Evolutionary conservation across 139 green algal species (phyloP).

Genomic region (Mychonastes homosphaera): DNA sequence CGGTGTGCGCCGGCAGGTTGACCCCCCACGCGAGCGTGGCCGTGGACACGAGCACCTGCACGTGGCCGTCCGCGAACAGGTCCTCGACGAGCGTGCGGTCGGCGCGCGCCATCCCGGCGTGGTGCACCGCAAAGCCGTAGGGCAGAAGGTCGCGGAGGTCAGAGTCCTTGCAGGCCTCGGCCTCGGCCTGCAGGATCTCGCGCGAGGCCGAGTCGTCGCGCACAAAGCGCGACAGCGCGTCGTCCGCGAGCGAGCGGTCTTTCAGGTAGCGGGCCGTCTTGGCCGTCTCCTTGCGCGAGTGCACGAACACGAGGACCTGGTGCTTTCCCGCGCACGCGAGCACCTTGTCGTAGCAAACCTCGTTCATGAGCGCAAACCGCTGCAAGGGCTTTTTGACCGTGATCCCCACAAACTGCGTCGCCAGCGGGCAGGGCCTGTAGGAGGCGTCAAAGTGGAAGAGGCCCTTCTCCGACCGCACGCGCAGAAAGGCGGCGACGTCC

Average conservation of each 20-base stretch:
- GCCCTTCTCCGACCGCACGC: constrained; percentile 76
- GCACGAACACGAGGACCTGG: constrained; percentile 96
- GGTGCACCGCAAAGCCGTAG: constrained; percentile 94
- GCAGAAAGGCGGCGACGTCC: constrained; percentile 89
- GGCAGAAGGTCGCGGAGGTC: constrained; percentile 89
- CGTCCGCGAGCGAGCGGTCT: constrained; percentile 63
- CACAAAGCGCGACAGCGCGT: constrained; percentile 68
- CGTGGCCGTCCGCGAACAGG: constrained; percentile 91
- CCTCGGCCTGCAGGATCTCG: constrained; percentile 85
- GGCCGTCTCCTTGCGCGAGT: constrained; percentile 95
- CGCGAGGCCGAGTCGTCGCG: constrained; percentile 59
- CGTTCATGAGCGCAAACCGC: constrained; percentile 96
- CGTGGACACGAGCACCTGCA: constrained; percentile 95
- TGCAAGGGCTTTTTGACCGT: constrained; percentile 97
- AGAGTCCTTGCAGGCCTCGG: constrained; percentile 66
- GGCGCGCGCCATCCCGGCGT: constrained; percentile 82
- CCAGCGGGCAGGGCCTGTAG: constrained; percentile 86
- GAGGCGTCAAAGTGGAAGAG: constrained; percentile 97
- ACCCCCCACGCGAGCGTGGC: constrained; percentile 97
- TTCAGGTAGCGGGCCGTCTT: constrained; percentile 91
- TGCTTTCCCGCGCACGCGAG: constrained; percentile 82
- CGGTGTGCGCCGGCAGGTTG: constrained; percentile 96
- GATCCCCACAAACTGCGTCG: constrained; percentile 93
- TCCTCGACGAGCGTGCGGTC: constrained; percentile 96
- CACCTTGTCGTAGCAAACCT: constrained; percentile 98